Base-by-base conservation (phyloP, 164 flowering plant genomes). In the Sextonia rubra region DNA sequence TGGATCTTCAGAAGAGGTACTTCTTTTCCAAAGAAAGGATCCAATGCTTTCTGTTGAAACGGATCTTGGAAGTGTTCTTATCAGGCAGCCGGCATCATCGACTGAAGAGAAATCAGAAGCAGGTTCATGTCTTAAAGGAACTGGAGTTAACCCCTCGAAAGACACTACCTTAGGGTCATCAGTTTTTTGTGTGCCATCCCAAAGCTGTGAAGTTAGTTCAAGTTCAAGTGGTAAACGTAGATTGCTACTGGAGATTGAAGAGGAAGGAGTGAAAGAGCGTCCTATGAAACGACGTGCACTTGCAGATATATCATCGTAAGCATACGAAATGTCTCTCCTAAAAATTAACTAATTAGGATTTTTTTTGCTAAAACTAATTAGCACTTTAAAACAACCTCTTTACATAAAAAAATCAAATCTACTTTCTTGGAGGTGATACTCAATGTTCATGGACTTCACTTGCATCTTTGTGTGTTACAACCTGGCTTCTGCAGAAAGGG, bases 1-100 rank as follows among this genome's bases (percentile, higher is more conserved):
- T 37, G 75, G 44, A 55, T 70, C 64, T 26, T 56, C 75, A 27
- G 77, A 79, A 27, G 78, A 73, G 52, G 66, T 73, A 44, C 82
- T 79, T 1, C 56, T 79, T 52, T 79, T 66, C 61, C 55, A 70
- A 8, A 70, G 71, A 17, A 72, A 73, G 26, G 63, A 70, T 67
- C 60, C 52, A 17, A 23, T 32, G 56, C 61, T 12, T 75, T 66
- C 74, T 20, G 47, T 29, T 29, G 80, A 78, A 73, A 71, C 71
- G 18, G 72, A 72, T 61, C 77, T 65, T 37, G 77, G 77, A 5
- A 60, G 70, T 62, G 30, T 74, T 71, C 77, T 71, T 55, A 67
- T 78, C n/a, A 74, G 71, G 67, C 77, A 25, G 12, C 74, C 77
- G 18, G n/a, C 66, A 4, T 27, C 77, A 63, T 25, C 64, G 6